Percentiles rank a stretch among this genome's conserved stretches.
Conservation (phyloP, 2,329 filamentous ascomycete genomes). For the Tolypocladium ovalisporum region DNA sequence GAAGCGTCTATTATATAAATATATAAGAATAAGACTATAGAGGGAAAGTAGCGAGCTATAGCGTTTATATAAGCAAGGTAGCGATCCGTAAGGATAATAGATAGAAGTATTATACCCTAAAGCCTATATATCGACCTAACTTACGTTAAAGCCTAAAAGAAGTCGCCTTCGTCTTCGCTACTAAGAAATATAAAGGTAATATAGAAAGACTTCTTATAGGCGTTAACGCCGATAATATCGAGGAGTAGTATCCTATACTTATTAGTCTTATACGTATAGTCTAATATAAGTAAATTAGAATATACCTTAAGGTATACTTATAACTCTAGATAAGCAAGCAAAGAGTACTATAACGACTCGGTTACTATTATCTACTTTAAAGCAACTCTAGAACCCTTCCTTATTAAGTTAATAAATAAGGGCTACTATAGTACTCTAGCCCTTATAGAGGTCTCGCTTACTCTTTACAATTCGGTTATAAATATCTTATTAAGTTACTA, state of each 20-base stretch:
- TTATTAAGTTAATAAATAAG: constrained; percentile 8
- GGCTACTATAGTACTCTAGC: constrained; percentile 8
- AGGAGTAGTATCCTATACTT: neutral
- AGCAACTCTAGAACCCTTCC: constrained; percentile 7
- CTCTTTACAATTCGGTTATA: constrained; percentile 10
- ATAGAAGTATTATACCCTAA: constrained; percentile 1
- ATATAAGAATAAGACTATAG: neutral
- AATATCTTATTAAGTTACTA: constrained; percentile 11
- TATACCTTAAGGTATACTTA: constrained; percentile 10
- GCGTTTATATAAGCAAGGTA: constrained; percentile 9
- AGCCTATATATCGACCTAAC: too few relatives aligned
- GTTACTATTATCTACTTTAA: constrained; percentile 4
- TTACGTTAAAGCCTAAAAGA: constrained; percentile 6
- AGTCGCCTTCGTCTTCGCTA: constrained; percentile 8
- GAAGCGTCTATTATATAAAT: too few relatives aligned
- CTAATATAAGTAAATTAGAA: constrained; percentile 2
- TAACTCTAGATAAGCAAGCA: constrained; percentile 10
- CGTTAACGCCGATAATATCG: neutral
- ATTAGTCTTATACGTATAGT: neutral
- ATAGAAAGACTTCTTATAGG: neutral
- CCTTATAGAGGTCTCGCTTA: constrained; percentile 5
- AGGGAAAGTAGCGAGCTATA: constrained; percentile 4
- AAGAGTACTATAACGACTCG: constrained; percentile 11
- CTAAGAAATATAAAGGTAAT: neutral
- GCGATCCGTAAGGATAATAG: constrained; percentile 9